phyloP scores from a whole-genome alignment of 345 rosid species.

The Clarkia xantiana region DNA sequence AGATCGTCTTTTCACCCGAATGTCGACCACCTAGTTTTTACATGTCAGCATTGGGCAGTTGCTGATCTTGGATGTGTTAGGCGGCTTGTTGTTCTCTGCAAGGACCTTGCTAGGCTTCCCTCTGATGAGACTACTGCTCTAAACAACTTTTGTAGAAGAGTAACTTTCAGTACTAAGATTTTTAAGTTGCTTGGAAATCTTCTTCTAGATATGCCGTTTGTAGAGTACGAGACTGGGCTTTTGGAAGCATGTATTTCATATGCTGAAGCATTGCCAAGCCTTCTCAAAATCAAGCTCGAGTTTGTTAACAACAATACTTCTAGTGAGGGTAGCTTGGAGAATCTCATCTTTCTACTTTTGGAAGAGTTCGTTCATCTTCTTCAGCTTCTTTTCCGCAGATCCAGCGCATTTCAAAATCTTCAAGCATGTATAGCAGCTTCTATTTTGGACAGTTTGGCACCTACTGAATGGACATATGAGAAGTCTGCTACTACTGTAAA shows the following conservation, averaged over 20 bases:
- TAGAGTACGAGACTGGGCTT: constrained; percentile 44
- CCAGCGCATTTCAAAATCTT: constrained; percentile 43
- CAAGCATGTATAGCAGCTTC: constrained; percentile 64
- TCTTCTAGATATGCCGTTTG: constrained; percentile 39
- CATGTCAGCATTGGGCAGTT: constrained; percentile 75
- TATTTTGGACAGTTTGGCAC: constrained; percentile 48
- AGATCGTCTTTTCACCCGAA: constrained; percentile 30
- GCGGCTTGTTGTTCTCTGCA: constrained; percentile 50
- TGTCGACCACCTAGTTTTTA: constrained; percentile 38
- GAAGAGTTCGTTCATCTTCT: constrained; percentile 82
- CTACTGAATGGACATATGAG: constrained; percentile 62
- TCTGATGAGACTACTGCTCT: constrained; percentile 47
- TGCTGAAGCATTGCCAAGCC: constrained; percentile 40
- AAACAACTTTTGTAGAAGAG: constrained; percentile 33
- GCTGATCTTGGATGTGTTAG: constrained; percentile 45
- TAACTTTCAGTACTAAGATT: constrained; percentile 57
- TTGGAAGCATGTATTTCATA: constrained; percentile 58
- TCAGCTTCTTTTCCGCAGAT: constrained; percentile 51
- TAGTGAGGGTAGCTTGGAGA: constrained; percentile 64
- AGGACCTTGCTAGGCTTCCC: constrained; percentile 43
- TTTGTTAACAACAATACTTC: constrained; percentile 36
- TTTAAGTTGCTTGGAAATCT: constrained; percentile 62
- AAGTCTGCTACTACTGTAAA: constrained; percentile 31
- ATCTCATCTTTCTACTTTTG: constrained; percentile 40
- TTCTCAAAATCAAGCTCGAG: constrained; percentile 48